Evolutionary conservation across 768 basidiomycete species (phyloP), one percentile per base, ranked within the genome.

Genomic region (Royoungia palumana): DNA sequence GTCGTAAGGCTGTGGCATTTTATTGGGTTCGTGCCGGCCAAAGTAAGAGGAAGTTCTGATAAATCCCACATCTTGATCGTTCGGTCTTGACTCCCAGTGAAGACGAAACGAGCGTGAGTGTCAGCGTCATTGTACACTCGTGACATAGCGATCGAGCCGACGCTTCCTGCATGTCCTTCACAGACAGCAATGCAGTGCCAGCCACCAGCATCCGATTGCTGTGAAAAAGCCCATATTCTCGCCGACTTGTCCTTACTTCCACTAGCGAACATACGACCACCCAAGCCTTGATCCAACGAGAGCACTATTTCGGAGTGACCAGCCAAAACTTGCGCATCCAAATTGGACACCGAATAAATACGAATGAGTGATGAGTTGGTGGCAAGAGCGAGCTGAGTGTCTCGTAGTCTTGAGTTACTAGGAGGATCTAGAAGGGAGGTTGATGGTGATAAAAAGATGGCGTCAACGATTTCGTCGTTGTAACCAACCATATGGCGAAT

Each of bases 61-160:
- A 98, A 65, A 68, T 98, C 93, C 96, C 96, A 99, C 83, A 98
- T 87, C 70, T 99, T 99, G 65, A 97, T 89, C 4, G 96, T 98
- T 36, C 91, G 82, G 66, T 99, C 96, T 68, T 98, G 95, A 64
- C 89, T 91, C 27, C 95, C 96, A 13, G 94, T 96, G 64, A 97
- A 89, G 76, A 94, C 74, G 70, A 96, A 95, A 35, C 74, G 74
- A 41, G 73, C 70, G 43, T 62, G 56, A 30, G 57, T 49, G 17
- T 64, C 64, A 22, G 35, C 22, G 17, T 64, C 55, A n/a, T 34
- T 36, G 43, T 44, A 40, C 22, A 55, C 54, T 22, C 84, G 78
- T n/a, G 90, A 83, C 64, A 97, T 72, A 2, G 90, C 85, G 46
- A 98, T 72, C 2, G 95, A 91, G 9, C 95, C 95, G 35, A 99